These are phyloP conservation scores for Eucommia ulmoides DNA, from an alignment of 257 asterid species.

Conservation along the genomic window DNA sequence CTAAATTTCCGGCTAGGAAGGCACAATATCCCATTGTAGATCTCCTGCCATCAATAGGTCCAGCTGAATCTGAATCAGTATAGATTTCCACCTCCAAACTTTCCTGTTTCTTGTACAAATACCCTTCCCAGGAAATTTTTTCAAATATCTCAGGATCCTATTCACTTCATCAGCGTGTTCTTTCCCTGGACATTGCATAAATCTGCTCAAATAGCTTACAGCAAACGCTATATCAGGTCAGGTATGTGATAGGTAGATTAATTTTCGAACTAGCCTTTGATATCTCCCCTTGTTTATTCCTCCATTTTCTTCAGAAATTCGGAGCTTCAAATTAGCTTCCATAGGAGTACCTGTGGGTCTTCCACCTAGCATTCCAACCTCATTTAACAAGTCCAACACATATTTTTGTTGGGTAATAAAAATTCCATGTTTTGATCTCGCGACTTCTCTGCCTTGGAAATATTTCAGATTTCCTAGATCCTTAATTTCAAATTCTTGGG, in stretches of 20 bases:
- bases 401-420: too few species aligned
- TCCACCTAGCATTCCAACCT: slow-evolving; percentile 1
- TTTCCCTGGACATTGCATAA: background rate
- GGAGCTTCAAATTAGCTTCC: background rate
- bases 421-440: slow-evolving; percentile 2
- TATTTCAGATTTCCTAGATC: too few species aligned
- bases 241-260: too few species aligned
- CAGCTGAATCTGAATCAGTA: slow-evolving; percentile 2
- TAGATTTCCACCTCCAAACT: background rate
- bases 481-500: background rate
- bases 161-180: background rate
- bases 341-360: background rate
- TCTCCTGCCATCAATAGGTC: background rate
- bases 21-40: slow-evolving; percentile 2
- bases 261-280: too few species aligned
- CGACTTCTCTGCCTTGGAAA: background rate
- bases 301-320: slow-evolving; percentile 1
- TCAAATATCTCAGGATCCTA: slow-evolving; percentile 1
- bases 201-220: background rate
- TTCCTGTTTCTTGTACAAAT: background rate
- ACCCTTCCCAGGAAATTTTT: background rate
- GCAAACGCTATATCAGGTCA: slow-evolving; percentile 3
- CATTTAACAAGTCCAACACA: too few species aligned
- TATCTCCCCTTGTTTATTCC: background rate
- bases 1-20: background rate